A percentile compares a stretch with the other conserved stretches of the same genome.
phyloP scores from a whole-genome alignment of 164 flowering plant genomes.

The Echeveria elegans region DNA sequence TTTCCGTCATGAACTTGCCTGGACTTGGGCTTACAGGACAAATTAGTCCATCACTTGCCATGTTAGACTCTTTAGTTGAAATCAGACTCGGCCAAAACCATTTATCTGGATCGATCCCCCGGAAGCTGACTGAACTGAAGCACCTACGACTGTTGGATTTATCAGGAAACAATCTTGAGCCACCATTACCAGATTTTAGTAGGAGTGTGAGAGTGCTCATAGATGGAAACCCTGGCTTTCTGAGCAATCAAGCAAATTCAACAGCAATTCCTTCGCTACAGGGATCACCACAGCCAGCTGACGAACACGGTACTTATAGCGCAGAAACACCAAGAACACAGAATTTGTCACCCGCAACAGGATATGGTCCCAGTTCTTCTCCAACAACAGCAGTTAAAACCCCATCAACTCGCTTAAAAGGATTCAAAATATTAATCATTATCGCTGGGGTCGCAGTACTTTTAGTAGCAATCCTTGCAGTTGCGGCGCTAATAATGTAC shows the following conservation, averaged over 20 bases:
- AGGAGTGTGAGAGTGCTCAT: constrained; percentile 23
- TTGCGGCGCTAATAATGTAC: constrained; percentile 25
- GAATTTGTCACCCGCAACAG: neutral
- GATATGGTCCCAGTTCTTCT: neutral
- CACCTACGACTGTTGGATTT: constrained; percentile 38
- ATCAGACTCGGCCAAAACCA: constrained; percentile 38
- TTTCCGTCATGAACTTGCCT: constrained; percentile 32
- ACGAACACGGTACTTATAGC: neutral
- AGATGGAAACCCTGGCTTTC: constrained; percentile 36
- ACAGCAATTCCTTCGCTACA: constrained; percentile 16
- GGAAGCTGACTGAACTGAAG: constrained; percentile 42
- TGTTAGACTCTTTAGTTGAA: constrained; percentile 29
- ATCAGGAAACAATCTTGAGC: constrained; percentile 45
- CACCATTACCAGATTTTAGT: constrained; percentile 43
- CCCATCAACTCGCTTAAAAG: neutral
- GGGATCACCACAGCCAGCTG: constrained; percentile 3
- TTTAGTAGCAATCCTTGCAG: constrained; percentile 23
- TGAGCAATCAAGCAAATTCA: constrained; percentile 12
- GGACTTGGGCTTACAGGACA: constrained; percentile 39
- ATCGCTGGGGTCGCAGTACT: constrained; percentile 39
- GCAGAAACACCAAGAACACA: no score
- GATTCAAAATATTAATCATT: constrained; percentile 13
- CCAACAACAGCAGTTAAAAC: neutral
- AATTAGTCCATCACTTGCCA: constrained; percentile 51
- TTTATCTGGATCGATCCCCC: constrained; percentile 44